Base-by-base conservation (phyloP, 129 eudicot genomes). In the Escallonia herrerae region DNA sequence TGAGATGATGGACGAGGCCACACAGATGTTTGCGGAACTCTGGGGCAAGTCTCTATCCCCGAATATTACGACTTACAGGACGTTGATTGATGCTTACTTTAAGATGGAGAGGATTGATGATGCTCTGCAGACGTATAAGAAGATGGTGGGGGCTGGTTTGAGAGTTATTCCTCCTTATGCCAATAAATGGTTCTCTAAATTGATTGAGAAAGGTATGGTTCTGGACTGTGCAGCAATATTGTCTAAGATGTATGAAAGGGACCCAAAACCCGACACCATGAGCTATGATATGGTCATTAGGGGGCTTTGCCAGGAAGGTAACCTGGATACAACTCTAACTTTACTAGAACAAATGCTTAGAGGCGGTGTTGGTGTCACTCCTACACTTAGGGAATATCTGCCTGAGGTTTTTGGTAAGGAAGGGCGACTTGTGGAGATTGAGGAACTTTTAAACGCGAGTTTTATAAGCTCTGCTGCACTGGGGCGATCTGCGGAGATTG, bases 141-240 rank as follows among this genome's bases (percentile, higher is more conserved):
- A 77, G 75, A 85, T 91, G 98, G 96, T 83, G 53, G 98, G 83
- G 15, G 81, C 77, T 43, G 90, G 90, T 5, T 78, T 87, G 67
- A 77, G 98, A 72, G 96, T 91, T 54, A 91, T 91, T 71, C 96
- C 95, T 51, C 62, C 72, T 15, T 85, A 91, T 73, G 95, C 96
- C 5, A 85, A 91, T 66, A 75, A 72, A 74, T 91, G 97, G 97
- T 87, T 91, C 68, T 62, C 82, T 51, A 81, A 65, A 63, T 15
- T 91, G 67, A 81, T 88, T 45, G 91, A 79, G 63, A 93, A 83
- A 11, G 95, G 88, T n/a, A 87, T 78, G 74, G 79, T 82, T 60
- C 69, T 62, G 9, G 91, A 85, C 15, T 88, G 96, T 58, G 78
- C 74, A 13, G 84, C 84, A 1, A 78, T 93, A 62, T 72, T 93